Evolutionary conservation across 164 flowering plant genomes (phyloP).

Genomic region (Dillenia turbinata): DNA sequence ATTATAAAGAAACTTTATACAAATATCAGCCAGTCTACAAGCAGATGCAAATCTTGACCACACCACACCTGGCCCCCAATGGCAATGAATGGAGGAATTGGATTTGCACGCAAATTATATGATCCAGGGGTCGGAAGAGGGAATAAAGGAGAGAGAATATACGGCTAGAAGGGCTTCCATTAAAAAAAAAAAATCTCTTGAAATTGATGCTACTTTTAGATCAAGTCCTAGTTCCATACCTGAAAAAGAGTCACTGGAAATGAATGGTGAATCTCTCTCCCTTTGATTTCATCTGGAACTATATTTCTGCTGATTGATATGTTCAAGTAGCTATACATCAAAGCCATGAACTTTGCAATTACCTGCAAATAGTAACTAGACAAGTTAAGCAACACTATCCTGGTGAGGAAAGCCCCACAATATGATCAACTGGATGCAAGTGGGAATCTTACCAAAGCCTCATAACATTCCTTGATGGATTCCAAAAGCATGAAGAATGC

Average conservation of each 20-base stretch:
- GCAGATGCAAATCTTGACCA: too few species aligned
- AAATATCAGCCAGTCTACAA: too few species aligned
- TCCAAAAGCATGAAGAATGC: slow-evolving; percentile 83
- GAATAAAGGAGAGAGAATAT: too few species aligned
- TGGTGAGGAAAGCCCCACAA: background rate
- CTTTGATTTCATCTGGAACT: slow-evolving; percentile 93
- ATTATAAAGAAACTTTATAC: too few species aligned
- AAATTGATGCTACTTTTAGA: too few species aligned
- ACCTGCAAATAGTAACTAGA: slow-evolving; percentile 44
- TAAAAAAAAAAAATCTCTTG: too few species aligned
- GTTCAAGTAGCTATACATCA: slow-evolving; percentile 88
- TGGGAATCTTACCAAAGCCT: slow-evolving; percentile 62
- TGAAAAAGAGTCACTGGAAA: slow-evolving; percentile 94
- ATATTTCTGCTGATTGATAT: slow-evolving; percentile 73
- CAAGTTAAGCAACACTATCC: background rate
- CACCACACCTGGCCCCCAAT: too few species aligned
- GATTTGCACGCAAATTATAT: too few species aligned
- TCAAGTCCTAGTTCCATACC: slow-evolving; percentile 30
- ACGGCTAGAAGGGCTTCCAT: too few species aligned
- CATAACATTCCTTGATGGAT: slow-evolving; percentile 87
- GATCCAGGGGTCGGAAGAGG: too few species aligned
- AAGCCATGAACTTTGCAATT: slow-evolving; percentile 89
- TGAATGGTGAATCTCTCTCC: slow-evolving; percentile 87
- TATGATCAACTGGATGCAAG: too few species aligned
- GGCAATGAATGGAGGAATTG: too few species aligned